These are phyloP conservation scores for Penicillium tannophilum DNA, from an alignment of 495 filamentous ascomycete genomes.

Conservation along the genomic window DNA sequence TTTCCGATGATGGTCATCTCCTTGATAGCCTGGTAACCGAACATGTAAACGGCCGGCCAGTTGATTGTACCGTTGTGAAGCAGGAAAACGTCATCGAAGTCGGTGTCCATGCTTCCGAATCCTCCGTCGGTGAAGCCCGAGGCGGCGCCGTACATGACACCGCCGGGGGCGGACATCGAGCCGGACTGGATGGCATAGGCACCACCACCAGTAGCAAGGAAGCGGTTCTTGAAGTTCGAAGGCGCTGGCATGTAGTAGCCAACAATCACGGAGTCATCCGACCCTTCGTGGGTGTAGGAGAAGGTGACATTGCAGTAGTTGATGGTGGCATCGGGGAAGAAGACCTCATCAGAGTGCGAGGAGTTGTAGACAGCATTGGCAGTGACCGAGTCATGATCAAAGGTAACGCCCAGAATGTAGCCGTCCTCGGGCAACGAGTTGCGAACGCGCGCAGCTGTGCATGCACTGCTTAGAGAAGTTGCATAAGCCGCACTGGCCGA, in stretches of 20 bases:
- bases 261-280: slow-evolving; percentile 2
- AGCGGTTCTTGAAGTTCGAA: slow-evolving; percentile 43
- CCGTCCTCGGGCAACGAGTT: slow-evolving; percentile 1
- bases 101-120: slow-evolving; percentile 45
- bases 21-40: slow-evolving; percentile 42
- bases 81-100: slow-evolving; percentile 37
- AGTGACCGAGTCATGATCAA: slow-evolving; percentile 6
- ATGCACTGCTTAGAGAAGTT: neutral
- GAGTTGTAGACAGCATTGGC: slow-evolving; percentile 5
- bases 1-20: slow-evolving; percentile 42
- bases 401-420: slow-evolving; percentile 7
- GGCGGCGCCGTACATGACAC: slow-evolving; percentile 47
- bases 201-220: slow-evolving; percentile 47
- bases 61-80: slow-evolving; percentile 46
- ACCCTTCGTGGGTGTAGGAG: slow-evolving; percentile 4
- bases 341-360: slow-evolving; percentile 6
- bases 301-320: slow-evolving; percentile 9
- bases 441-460: neutral
- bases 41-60: slow-evolving; percentile 47
- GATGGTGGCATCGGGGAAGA: slow-evolving; percentile 8
- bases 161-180: slow-evolving; percentile 32
- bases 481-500: neutral
- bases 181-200: slow-evolving; percentile 49
- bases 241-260: slow-evolving; percentile 35
- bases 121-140: slow-evolving; percentile 50